Conservation (phyloP, 495 filamentous ascomycete species). For the Venustampulla echinocandica region DNA sequence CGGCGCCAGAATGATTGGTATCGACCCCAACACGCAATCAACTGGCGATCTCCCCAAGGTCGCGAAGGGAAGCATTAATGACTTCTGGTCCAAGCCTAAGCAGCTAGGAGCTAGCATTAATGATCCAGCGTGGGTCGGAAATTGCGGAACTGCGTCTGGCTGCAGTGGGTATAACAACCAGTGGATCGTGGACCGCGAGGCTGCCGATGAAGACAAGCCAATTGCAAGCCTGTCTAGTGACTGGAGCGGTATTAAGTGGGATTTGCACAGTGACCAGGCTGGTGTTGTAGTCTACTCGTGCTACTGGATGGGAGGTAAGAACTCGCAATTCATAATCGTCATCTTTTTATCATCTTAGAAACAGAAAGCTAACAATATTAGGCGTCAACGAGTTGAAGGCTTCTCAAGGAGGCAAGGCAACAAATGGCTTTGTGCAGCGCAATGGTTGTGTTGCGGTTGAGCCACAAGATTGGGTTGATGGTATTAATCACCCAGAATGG, state of each 20-base stretch:
- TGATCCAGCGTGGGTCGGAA: conserved; percentile 41
- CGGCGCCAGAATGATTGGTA: conserved; percentile 55
- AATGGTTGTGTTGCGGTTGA: conserved; percentile 62
- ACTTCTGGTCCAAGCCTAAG: conserved; percentile 62
- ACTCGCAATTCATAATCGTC: not conserved
- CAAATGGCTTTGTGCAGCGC: conserved; percentile 9
- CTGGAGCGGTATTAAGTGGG: conserved; percentile 61
- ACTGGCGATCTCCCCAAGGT: conserved; percentile 61
- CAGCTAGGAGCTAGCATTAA: conserved; percentile 58
- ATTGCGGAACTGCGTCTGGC: conserved; percentile 43
- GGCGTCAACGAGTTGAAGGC: conserved; percentile 10
- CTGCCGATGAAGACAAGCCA: conserved; percentile 56
- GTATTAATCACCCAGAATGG: conserved; percentile 73
- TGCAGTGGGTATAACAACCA: conserved; percentile 15
- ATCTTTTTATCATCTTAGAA: not conserved
- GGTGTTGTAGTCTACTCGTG: conserved; percentile 75
- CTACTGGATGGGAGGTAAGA: conserved; percentile 14
- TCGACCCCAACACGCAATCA: conserved; percentile 66
- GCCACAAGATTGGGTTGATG: conserved; percentile 67
- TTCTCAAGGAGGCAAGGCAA: conserved; percentile 6
- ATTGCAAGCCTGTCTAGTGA: conserved; percentile 54
- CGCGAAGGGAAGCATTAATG: conserved; percentile 51
- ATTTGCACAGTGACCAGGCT: conserved; percentile 64
- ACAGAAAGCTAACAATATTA: not conserved
- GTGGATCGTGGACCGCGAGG: conserved; percentile 48